Base-by-base conservation (phyloP, 192 early-diverging fungal species). In the Backusella luteola region DNA sequence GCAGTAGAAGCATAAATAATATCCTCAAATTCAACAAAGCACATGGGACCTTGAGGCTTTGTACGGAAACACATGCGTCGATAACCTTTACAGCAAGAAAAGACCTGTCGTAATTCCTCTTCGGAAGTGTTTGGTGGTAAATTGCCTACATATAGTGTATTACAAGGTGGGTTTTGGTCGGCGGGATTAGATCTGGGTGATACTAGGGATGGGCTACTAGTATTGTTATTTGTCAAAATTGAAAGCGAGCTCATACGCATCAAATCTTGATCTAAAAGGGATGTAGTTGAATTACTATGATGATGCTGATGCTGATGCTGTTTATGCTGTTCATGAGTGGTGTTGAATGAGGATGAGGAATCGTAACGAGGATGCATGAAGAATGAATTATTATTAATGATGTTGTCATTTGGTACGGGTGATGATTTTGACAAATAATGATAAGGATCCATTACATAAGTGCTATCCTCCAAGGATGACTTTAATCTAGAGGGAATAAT, bases 11-110 rank as follows among this genome's bases (percentile, higher is more conserved):
- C 97, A 84, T 88, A 96, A 41, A 89, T 86, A 42, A 99, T 93
- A 85, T 93, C 93, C 75, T 97, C 97, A 92, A 99, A 99, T 90
- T 99, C 97, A 66, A 99, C 96, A 94, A 99, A 99, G 84, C 96
- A 97, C 95, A 99, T 99, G 29, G 97, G 97, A 0, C 97, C 97
- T 79, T 96, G 95, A 29, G 94, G 90, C 77, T 97, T 93, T 49
- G 87, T 87, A 49, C 92, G 88, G 89, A 94, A 99, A 69, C 90
- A 94, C 86, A 99, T 86, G 44, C 97, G 90, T 76, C 93, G 92
- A 90, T 93, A 99, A 8, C 97, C 97, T 17, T 87, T 85, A 69
- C 94, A 93, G 19, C 83, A 73, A 15, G 86, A 85, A 86, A 99
- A 99, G 44, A 97, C 44, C 38, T 87, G 85, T 34, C 91, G 86